phyloP scores from a whole-genome alignment of 331 rosid species.

The Pyracantha coccinea region DNA sequence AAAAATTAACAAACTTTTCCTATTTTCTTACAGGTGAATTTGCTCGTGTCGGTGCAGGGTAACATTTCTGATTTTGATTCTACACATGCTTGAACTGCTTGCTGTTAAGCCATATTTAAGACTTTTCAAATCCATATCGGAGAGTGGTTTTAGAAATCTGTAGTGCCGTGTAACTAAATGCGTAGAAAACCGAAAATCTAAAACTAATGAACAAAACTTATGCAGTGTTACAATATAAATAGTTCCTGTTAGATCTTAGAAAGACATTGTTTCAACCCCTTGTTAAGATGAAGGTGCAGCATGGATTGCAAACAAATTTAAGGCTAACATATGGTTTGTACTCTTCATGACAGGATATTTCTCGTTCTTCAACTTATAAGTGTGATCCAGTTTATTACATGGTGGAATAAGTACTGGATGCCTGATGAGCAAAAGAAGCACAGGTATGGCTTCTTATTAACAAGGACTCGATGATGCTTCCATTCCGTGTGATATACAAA shows the following conservation, averaged over 20 bases:
- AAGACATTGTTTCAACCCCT: not conserved
- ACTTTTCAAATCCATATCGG: no score
- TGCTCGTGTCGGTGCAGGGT: constrained; percentile 93
- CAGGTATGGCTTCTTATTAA: constrained; percentile 33
- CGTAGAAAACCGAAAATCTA: no score
- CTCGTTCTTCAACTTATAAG: constrained; percentile 76
- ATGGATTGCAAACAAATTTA: not conserved
- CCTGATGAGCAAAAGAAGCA: constrained; percentile 56
- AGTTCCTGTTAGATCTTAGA: not conserved
- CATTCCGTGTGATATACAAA: not conserved
- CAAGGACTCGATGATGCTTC: no score
- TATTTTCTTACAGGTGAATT: constrained; percentile 61
- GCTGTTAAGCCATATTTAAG: not conserved
- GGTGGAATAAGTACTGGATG: constrained; percentile 92
- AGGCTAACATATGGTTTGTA: not conserved
- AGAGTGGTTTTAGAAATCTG: no score
- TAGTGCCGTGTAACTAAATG: no score
- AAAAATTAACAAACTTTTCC: constrained; percentile 10
- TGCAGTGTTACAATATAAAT: no score
- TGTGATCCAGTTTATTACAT: constrained; percentile 67
- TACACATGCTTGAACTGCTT: not conserved
- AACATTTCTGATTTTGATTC: constrained; percentile 12
- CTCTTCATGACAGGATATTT: constrained; percentile 43
- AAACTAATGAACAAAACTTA: no score
- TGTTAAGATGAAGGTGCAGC: not conserved